A percentile compares a stretch with the other conserved stretches of the same genome.
Evolutionary conservation across 768 basidiomycete species (phyloP).

Genomic region (Termitomyces sp.): DNA sequence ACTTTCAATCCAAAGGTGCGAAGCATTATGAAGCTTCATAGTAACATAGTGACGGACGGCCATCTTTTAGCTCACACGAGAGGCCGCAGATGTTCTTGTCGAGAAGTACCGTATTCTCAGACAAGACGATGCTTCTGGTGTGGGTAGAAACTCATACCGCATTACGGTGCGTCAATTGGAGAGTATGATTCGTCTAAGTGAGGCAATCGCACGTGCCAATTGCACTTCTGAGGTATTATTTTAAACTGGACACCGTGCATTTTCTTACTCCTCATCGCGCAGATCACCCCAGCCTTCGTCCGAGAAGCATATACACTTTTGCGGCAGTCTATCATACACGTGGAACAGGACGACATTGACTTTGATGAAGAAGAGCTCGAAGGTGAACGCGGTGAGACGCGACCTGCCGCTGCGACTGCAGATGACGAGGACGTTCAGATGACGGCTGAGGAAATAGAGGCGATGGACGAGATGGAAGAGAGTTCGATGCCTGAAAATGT

Average conservation of each 20-base stretch:
- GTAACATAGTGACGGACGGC: background rate
- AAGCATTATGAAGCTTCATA: background rate
- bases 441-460: constrained; percentile 57
- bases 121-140: constrained; percentile 89
- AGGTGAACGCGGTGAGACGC: constrained; percentile 45
- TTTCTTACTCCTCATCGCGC: background rate
- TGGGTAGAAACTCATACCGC: constrained; percentile 88
- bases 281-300: constrained; percentile 94
- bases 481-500: constrained; percentile 38
- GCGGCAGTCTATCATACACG: constrained; percentile 97
- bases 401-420: constrained; percentile 26
- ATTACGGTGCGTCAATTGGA: constrained; percentile 98
- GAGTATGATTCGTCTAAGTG: constrained; percentile 96
- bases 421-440: constrained; percentile 55
- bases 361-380: constrained; percentile 88
- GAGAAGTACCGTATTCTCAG: constrained; percentile 92
- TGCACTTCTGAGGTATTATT: constrained; percentile 80
- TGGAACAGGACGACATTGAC: constrained; percentile 98
- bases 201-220: constrained; percentile 96
- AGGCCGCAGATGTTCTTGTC: constrained; percentile 89
- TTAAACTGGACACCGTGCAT: background rate
- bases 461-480: constrained; percentile 47
- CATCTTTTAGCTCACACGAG: constrained; percentile 73
- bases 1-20: constrained; percentile 96
- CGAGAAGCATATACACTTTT: constrained; percentile 93